Evolutionary conservation across 768 basidiomycete genomes (phyloP), one percentile per base, ranked within the genome.

Genomic region (Tulasnella sp.): DNA sequence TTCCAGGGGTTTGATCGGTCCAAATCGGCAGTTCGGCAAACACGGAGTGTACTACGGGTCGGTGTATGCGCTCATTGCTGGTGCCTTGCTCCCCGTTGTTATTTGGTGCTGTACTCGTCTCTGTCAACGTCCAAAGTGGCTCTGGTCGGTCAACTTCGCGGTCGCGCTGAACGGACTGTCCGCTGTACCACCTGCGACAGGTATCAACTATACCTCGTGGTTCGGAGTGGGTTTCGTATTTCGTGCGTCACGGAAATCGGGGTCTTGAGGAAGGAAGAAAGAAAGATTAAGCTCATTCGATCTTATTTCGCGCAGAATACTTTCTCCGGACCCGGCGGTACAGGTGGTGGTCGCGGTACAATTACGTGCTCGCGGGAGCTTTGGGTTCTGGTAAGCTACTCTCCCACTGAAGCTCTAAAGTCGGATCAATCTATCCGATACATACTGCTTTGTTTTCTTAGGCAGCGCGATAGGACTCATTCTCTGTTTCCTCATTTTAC

Each of bases 331-430:
- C 81, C 22, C 76, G 78, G 1, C 74, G 78, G 59, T 84, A 83
- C 76, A 79, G 79, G 2, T 84, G 83, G 83, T 85, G 83, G 84
- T 81, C 81, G 17, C 84, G 84, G 80, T 85, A 81, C 80, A 84
- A 84, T 74, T 85, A 84, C 73, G 78, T 83, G 36, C 78, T 84
- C 1, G 80, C 80, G 9, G 82, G 82, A 0, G 83, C 80, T 0
- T 75, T 85, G 63, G 84, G 84, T 72, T 16, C 63, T 72, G 77
- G 52, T 14, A 59, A 59, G 52, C n/a, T n/a, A n/a, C n/a, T n/a
- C n/a, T n/a, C n/a, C n/a, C n/a, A n/a, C n/a, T n/a, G 52, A 8
- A 22, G 22, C 22, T 29, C 52, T 22, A n/a, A 19, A 47, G n/a
- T 4, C 6, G 22, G 8, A 4, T 14, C 29, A 9, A 59, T 59